Conservation (phyloP, 2,329 filamentous ascomycete species). For the Domatiomyces catenatus region DNA sequence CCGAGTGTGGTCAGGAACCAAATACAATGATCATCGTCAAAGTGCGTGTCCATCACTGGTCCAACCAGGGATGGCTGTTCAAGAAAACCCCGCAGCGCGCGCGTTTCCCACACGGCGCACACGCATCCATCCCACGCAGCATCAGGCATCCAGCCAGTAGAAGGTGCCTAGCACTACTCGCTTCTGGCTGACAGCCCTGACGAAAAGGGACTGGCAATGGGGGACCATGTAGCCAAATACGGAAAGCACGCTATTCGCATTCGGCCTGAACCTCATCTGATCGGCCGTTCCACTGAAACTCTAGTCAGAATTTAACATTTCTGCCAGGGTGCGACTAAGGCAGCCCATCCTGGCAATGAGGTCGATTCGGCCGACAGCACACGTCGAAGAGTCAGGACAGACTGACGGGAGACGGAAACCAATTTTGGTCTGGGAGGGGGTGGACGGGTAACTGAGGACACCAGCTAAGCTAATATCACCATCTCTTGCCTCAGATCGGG, state of each 20-base stretch:
- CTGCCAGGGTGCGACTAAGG: too few relatives aligned
- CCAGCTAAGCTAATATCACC: too few relatives aligned
- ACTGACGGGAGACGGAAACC: too few relatives aligned
- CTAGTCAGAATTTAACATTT: not conserved
- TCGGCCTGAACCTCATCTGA: not conserved
- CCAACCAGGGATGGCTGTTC: not conserved
- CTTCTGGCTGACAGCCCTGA: not conserved
- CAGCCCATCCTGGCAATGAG: not conserved
- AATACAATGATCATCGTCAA: not conserved
- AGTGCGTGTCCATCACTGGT: not conserved
- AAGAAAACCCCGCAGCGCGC: not conserved
- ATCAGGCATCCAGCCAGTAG: not conserved
- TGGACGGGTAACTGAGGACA: too few relatives aligned
- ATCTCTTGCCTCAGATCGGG: not conserved
- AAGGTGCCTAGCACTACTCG: not conserved
- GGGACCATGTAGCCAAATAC: not conserved
- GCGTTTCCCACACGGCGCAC: not conserved
- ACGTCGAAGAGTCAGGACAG: too few relatives aligned
- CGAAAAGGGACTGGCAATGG: not conserved
- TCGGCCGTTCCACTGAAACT: not conserved
- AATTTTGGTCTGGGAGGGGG: too few relatives aligned
- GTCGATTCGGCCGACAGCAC: not conserved
- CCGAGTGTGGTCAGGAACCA: not conserved
- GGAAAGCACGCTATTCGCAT: not conserved
- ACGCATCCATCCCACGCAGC: not conserved